Conservation (phyloP, 129 eudicot genomes). For the Flaveria brownii region DNA sequence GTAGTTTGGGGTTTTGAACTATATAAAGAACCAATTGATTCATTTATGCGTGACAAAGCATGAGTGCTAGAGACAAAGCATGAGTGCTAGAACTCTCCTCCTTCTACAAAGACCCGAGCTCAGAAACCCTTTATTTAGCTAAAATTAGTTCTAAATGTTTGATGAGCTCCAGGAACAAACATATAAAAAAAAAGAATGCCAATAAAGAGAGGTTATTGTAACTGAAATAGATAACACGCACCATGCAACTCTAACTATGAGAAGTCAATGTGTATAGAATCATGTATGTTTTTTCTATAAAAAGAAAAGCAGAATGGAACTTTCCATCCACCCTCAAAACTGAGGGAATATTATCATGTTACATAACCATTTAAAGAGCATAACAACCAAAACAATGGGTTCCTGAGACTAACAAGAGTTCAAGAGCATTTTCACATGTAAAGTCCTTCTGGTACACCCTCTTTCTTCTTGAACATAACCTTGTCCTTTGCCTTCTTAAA, state of each 20-base stretch:
- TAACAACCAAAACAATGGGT: slow-evolving; percentile 1
- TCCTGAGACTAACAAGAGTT: not conserved
- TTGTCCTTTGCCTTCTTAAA: slow-evolving; percentile 97
- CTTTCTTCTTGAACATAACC: slow-evolving; percentile 99
- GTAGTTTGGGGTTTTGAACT: too few relatives aligned
- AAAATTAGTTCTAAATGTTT: too few relatives aligned
- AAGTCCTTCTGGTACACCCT: slow-evolving; percentile 97
- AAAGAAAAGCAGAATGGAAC: slow-evolving; percentile 2
- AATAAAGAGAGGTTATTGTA: not conserved
- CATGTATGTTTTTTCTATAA: slow-evolving; percentile 1
- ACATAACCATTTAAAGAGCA: slow-evolving; percentile 13
- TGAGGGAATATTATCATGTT: slow-evolving; percentile 16
- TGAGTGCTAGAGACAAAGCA: too few relatives aligned
- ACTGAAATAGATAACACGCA: not conserved
- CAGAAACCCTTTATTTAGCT: not conserved
- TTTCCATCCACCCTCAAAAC: slow-evolving; percentile 2
- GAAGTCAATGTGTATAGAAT: not conserved
- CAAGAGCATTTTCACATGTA: slow-evolving; percentile 55
- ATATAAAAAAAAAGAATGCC: not conserved
- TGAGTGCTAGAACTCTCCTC: too few relatives aligned
- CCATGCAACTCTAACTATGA: not conserved
- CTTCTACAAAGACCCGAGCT: not conserved
- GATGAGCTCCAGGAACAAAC: too few relatives aligned
- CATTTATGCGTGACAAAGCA: too few relatives aligned
- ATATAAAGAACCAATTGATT: too few relatives aligned